A percentile compares a stretch with the other conserved stretches of the same genome.
Conservation (phyloP, 306 rosid species). For the Quercus wislizeni region DNA sequence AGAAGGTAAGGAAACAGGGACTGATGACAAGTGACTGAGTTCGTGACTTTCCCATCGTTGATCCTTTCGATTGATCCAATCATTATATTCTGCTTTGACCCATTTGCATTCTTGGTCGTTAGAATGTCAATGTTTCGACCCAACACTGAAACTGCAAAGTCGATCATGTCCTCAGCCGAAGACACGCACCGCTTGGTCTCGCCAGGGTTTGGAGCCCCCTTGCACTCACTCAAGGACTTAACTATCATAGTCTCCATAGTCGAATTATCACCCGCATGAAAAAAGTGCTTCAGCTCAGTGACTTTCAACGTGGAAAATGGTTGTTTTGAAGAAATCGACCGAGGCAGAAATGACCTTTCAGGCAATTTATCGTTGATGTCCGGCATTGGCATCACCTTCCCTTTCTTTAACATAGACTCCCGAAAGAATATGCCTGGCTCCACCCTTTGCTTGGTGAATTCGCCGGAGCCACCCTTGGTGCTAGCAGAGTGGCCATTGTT, state of each 20-base stretch:
- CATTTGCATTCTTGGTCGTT: slow-evolving; percentile 51
- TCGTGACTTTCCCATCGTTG: slow-evolving; percentile 70
- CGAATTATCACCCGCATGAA: slow-evolving; percentile 67
- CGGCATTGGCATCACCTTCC: slow-evolving; percentile 78
- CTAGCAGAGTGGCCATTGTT: slow-evolving; percentile 30
- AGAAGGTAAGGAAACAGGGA: slow-evolving; percentile 81
- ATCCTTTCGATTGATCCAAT: slow-evolving; percentile 61
- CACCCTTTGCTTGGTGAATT: slow-evolving; percentile 60
- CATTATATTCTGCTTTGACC: slow-evolving; percentile 57
- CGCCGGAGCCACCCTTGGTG: slow-evolving; percentile 67
- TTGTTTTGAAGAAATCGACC: slow-evolving; percentile 60
- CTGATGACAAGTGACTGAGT: slow-evolving; percentile 92
- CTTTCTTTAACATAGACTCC: slow-evolving; percentile 69
- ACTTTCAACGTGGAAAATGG: slow-evolving; percentile 71
- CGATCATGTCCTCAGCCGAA: slow-evolving; percentile 85
- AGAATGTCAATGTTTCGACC: slow-evolving; percentile 75
- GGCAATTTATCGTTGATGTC: slow-evolving; percentile 89
- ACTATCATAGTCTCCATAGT: slow-evolving; percentile 75
- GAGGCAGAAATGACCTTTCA: slow-evolving; percentile 85
- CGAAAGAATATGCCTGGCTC: slow-evolving; percentile 90
- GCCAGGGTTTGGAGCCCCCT: slow-evolving; percentile 58
- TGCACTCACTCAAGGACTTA: slow-evolving; percentile 64
- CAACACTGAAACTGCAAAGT: slow-evolving; percentile 68
- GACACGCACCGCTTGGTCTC: slow-evolving; percentile 92
- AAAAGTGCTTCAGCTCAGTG: slow-evolving; percentile 50